These are phyloP conservation scores for Taphrina confusa DNA, from an alignment of 1,139 yeast species.

Conservation along the genomic window DNA sequence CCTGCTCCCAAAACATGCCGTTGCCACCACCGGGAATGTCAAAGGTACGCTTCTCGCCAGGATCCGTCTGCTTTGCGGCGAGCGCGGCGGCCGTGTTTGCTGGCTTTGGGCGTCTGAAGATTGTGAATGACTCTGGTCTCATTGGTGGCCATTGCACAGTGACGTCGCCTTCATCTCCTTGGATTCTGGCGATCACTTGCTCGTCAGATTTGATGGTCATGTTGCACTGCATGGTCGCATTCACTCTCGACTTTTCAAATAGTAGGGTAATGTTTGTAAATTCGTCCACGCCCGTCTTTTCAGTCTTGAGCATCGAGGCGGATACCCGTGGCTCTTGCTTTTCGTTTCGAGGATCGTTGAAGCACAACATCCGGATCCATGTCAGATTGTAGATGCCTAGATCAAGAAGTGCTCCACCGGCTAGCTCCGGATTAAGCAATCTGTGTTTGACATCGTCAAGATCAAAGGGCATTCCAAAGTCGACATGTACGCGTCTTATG, in stretches of 20 bases:
- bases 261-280: slow-evolving; percentile 43
- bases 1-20: slow-evolving; percentile 59
- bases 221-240: slow-evolving; percentile 45
- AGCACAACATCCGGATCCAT: slow-evolving; percentile 46
- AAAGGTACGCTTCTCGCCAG: slow-evolving; percentile 21
- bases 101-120: slow-evolving; percentile 39
- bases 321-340: slow-evolving; percentile 32
- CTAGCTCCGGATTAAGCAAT: slow-evolving; percentile 53
- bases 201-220: slow-evolving; percentile 42
- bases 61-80: slow-evolving; percentile 36
- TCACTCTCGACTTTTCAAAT: slow-evolving; percentile 44
- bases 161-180: slow-evolving; percentile 46
- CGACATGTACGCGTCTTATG: slow-evolving; percentile 51
- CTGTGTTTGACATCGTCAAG: slow-evolving; percentile 46
- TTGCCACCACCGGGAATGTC: slow-evolving; percentile 43
- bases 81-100: slow-evolving; percentile 20
- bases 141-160: slow-evolving; percentile 44
- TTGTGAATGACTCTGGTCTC: slow-evolving; percentile 44
- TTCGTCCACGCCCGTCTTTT: slow-evolving; percentile 45
- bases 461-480: slow-evolving; percentile 49
- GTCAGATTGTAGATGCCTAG: slow-evolving; percentile 62
- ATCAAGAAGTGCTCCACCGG: slow-evolving; percentile 64
- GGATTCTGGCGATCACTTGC: slow-evolving; percentile 43
- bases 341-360: slow-evolving; percentile 44
- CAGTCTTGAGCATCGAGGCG: slow-evolving; percentile 40